Conservation (phyloP, 2,329 filamentous ascomycete genomes). For the Diaporthe velutina region DNA sequence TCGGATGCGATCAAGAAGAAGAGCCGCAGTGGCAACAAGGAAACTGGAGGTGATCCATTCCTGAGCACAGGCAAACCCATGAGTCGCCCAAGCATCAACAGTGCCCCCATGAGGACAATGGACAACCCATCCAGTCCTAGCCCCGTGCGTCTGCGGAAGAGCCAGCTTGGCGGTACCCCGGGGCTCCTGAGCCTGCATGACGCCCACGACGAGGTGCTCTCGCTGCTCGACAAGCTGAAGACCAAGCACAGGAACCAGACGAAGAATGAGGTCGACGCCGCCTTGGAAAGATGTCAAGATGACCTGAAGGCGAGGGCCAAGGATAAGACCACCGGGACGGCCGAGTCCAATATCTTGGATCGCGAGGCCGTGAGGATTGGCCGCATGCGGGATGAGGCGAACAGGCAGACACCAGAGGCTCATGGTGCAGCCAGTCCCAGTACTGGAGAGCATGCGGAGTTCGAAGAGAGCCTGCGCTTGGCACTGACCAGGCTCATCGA, state of each 20-base stretch:
- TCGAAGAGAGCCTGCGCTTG: neutral
- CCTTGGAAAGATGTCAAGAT: neutral
- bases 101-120: neutral
- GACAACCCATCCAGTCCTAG: neutral
- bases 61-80: neutral
- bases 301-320: constrained; percentile 5
- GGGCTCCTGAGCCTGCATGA: neutral
- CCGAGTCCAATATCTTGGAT: constrained; percentile 4
- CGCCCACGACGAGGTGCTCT: neutral
- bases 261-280: neutral
- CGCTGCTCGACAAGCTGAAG: neutral
- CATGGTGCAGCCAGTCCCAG: neutral
- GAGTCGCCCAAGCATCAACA: neutral
- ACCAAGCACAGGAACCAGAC: neutral
- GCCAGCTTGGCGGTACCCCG: neutral
- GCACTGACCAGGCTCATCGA: neutral
- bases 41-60: neutral
- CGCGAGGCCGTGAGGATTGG: constrained; percentile 10
- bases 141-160: neutral
- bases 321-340: constrained; percentile 1
- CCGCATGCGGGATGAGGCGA: neutral
- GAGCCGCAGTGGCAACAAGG: neutral
- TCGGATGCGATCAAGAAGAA: neutral
- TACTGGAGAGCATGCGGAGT: neutral
- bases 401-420: neutral